Percentiles rank a stretch among this genome's conserved stretches.
Conservation (phyloP, 352 stramenopile genomes). For the Phytophthora europaea region DNA sequence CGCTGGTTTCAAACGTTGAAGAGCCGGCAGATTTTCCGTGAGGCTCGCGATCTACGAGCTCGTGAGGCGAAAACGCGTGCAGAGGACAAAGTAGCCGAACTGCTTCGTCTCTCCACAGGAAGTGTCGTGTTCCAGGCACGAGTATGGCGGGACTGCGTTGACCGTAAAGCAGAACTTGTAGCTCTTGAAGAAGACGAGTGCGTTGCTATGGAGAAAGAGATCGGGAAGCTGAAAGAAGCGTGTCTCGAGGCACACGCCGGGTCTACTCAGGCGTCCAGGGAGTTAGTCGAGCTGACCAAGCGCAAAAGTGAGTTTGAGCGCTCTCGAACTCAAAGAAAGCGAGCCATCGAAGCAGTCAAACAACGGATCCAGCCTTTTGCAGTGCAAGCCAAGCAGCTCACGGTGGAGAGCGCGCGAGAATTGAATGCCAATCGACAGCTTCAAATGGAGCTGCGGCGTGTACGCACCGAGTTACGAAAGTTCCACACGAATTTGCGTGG, state of each 20-base stretch:
- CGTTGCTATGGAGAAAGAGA: constrained; percentile 53
- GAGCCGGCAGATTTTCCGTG: constrained; percentile 66
- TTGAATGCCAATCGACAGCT: constrained; percentile 61
- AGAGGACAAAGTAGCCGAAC: constrained; percentile 43
- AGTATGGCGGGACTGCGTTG: constrained; percentile 76
- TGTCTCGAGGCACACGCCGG: constrained; percentile 60
- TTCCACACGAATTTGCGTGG: constrained; percentile 55
- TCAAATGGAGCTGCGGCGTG: constrained; percentile 55
- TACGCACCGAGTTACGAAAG: constrained; percentile 46
- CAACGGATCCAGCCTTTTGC: constrained; percentile 70
- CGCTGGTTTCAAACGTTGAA: constrained; percentile 70
- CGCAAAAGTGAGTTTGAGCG: constrained; percentile 49
- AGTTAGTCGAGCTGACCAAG: constrained; percentile 47
- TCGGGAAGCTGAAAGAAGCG: constrained; percentile 54
- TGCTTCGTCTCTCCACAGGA: constrained; percentile 41
- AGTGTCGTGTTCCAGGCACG: constrained; percentile 73
- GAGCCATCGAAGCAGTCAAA: constrained; percentile 51
- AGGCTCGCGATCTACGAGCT: constrained; percentile 36
- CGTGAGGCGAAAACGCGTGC: constrained; percentile 36
- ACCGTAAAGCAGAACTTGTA: constrained; percentile 50
- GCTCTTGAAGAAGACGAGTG: constrained; percentile 58
- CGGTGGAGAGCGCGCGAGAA: constrained; percentile 59
- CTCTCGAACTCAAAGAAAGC: constrained; percentile 32
- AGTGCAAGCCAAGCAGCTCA: constrained; percentile 66
- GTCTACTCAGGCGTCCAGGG: constrained; percentile 41